Evolutionary conservation across 2,329 filamentous ascomycete species (phyloP), one percentile per base, ranked within the genome.

Genomic region (Nemania abortiva): DNA sequence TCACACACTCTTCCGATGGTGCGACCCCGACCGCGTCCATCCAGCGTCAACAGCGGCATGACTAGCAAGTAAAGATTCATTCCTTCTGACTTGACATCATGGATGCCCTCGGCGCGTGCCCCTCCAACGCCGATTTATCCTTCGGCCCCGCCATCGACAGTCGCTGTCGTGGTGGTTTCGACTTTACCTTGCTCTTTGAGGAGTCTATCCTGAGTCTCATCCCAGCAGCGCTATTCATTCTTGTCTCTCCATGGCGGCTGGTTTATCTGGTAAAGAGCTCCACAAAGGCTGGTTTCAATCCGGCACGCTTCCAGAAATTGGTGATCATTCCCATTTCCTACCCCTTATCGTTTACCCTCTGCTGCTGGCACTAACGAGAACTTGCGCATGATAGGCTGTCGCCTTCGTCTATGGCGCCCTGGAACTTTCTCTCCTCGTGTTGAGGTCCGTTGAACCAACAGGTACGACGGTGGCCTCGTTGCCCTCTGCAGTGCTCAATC

Each of bases 181-280:
- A 57, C 22, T 57, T 57, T 10, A 57, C 54, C 34, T 10, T 57
- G 10, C 20, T 42, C 9, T 57, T 57, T 13, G 54, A 57, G 13
- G 20, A 57, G 11, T 27, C 37, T 18, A 7, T 57, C 20, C 54
- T 57, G 4, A 15, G 11, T 15, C 10, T 57, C 11, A 7, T n/a
- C 9, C 54, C 54, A 45, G 9, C 34, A 1, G 54, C 37, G 2
- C 20, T 57, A 9, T 42, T 57, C 22, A 24, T 57, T 27, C 34
- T 57, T 9, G 31, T 56, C 18, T 39, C 31, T 13, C n/a, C 53
- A 2, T 39, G 6, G n/a, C 29, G 53, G 1, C n/a, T 56, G 18
- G 15, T 54, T 15, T 54, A 3, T 31, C 52, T 42, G 39, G 39
- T 42, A 15, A 42, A 42, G 39, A 42, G 39, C 13, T 11, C 13